A percentile compares a stretch with the other conserved stretches of the same genome.
phyloP scores from a whole-genome alignment of 805 yeast genomes.

The Yarrowia divulgata region DNA sequence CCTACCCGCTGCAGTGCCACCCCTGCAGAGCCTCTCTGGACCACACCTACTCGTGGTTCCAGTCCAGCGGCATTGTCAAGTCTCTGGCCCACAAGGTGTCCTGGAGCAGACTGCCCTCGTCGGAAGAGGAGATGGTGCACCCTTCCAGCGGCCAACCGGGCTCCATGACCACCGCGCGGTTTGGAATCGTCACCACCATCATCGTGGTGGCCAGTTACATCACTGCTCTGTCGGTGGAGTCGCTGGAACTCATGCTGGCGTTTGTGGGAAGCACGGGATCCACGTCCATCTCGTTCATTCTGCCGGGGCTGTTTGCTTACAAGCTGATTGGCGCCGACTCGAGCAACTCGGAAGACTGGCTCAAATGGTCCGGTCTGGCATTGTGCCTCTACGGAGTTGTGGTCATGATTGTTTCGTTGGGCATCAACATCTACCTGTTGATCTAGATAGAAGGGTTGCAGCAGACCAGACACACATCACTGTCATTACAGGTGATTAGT shows the following conservation, averaged over 20 bases:
- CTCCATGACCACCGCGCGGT: conserved; percentile 45
- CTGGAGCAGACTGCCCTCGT: conserved; percentile 25
- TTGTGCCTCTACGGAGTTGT: conserved; percentile 71
- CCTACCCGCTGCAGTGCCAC: conserved; percentile 90
- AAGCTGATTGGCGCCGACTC: conserved; percentile 56
- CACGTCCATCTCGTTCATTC: conserved; percentile 85
- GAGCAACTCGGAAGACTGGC: conserved; percentile 46
- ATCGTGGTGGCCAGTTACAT: conserved; percentile 64
- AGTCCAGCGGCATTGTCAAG: conserved; percentile 49
- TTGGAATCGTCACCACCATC: conserved; percentile 53
- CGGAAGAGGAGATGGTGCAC: conserved; percentile 33
- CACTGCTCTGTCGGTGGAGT: conserved; percentile 69
- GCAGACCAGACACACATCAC: neutral
- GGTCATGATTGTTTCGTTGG: conserved; percentile 73
- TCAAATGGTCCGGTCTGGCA: conserved; percentile 60
- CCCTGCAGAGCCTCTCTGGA: conserved; percentile 86
- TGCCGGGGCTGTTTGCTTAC: conserved; percentile 88
- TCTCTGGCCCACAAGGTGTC: conserved; percentile 13
- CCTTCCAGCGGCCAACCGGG: conserved; percentile 22
- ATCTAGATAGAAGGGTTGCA: conserved; percentile 3
- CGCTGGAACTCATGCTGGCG: conserved; percentile 83
- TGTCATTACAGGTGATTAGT: conserved; percentile 1
- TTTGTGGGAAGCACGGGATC: conserved; percentile 94
- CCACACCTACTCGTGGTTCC: conserved; percentile 63
- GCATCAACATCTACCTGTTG: conserved; percentile 48